Percentiles rank a stretch among this genome's conserved stretches.
Evolutionary conservation across 805 yeast species (phyloP).

Genomic region (Kazachstania taianensis): DNA sequence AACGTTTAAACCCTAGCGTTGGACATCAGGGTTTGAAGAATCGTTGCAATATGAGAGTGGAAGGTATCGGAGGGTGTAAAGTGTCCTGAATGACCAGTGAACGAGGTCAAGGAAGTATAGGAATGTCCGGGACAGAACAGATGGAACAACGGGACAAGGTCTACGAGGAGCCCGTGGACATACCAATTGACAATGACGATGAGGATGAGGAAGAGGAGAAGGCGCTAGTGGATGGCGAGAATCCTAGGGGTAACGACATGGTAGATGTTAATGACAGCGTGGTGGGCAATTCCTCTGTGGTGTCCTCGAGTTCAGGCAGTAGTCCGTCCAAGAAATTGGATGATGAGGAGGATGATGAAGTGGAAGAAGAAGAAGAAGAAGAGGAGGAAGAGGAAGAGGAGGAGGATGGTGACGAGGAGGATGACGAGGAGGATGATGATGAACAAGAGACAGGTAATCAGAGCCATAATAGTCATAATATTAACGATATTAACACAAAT

Average conservation of each 20-base stretch:
- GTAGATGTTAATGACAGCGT: conserved; percentile 5
- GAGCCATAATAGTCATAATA: not conserved
- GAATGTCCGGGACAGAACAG: conserved; percentile 5
- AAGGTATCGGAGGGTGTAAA: too few relatives aligned
- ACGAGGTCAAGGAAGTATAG: too few relatives aligned
- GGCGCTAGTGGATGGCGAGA: too few relatives aligned
- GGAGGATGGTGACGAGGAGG: conserved; percentile 3
- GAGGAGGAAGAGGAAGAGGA: conserved; percentile 8
- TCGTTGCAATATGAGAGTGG: too few relatives aligned
- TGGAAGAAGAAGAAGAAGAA: conserved; percentile 5
- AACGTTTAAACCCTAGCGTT: too few relatives aligned
- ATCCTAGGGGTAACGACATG: conserved; percentile 6
- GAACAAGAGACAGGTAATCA: not conserved
- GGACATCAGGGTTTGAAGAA: too few relatives aligned
- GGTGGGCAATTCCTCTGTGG: not conserved
- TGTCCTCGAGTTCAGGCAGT: not conserved
- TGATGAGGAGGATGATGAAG: conserved; percentile 9
- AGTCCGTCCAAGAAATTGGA: conserved; percentile 1
- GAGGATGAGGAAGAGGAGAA: too few relatives aligned
- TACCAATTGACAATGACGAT: conserved; percentile 14
- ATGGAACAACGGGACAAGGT: conserved; percentile 9
- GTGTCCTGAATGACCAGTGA: too few relatives aligned
- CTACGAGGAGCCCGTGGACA: conserved; percentile 18
- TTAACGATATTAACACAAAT: not conserved
- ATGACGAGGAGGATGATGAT: not conserved